A percentile compares a stretch with the other conserved stretches of the same genome.
Conservation (phyloP, 305 asterid species). For the Salvia sclarea region DNA sequence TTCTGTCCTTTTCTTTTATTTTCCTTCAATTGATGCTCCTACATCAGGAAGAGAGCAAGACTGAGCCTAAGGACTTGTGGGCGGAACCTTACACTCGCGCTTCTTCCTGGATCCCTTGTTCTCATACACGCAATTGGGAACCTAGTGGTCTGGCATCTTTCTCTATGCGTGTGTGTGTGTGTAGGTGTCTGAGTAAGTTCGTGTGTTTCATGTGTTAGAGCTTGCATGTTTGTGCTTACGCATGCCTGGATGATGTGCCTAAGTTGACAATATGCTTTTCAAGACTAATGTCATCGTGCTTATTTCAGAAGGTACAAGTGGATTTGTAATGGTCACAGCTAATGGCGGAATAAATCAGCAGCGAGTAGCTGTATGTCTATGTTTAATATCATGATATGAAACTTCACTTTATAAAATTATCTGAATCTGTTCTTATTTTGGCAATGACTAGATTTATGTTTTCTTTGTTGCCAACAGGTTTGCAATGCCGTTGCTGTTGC, state of each 20-base stretch:
- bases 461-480: conserved; percentile 53
- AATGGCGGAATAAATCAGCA: conserved; percentile 99
- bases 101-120: conserved; percentile 90
- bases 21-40: conserved; percentile 15
- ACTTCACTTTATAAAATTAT: conserved; percentile 15
- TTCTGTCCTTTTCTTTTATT: conserved; percentile 17
- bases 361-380: conserved; percentile 90
- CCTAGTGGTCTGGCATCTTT: conserved; percentile 61
- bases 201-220: background rate
- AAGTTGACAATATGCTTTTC: conserved; percentile 1
- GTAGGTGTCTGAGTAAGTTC: background rate
- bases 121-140: conserved; percentile 65
- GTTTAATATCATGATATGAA: conserved; percentile 24
- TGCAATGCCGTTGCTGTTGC: conserved; percentile 98
- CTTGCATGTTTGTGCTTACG: conserved; percentile 17
- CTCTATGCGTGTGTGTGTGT: background rate
- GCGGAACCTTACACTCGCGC: conserved; percentile 73
- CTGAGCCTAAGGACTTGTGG: conserved; percentile 97
- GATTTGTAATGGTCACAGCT: conserved; percentile 87
- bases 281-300: conserved; percentile 29
- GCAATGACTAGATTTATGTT: conserved; percentile 8
- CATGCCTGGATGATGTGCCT: conserved; percentile 17
- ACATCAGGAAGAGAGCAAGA: conserved; percentile 68
- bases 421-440: conserved; percentile 9
- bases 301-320: conserved; percentile 69